phyloP scores from a whole-genome alignment of 805 yeast species.

The Aciculoconidium aculeatum region DNA sequence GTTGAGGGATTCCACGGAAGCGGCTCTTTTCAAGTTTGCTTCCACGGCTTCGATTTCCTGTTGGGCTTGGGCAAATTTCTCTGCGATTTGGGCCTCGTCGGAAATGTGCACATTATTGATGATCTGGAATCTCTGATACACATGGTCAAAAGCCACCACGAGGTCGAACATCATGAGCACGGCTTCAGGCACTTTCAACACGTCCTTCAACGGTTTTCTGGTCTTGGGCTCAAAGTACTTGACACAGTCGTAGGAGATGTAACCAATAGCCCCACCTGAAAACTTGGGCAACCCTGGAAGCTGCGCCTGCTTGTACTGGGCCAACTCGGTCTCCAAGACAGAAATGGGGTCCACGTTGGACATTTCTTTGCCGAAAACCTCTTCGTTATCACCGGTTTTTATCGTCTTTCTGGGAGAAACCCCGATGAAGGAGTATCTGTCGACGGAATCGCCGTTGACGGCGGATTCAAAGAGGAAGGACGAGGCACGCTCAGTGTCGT shows the following conservation, averaged over 20 bases:
- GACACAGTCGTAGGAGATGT: constrained; percentile 93
- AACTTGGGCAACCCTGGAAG: constrained; percentile 78
- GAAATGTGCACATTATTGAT: constrained; percentile 66
- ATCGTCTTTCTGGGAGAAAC: constrained; percentile 76
- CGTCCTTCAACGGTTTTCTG: constrained; percentile 66
- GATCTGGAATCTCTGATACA: constrained; percentile 86
- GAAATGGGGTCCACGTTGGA: constrained; percentile 73
- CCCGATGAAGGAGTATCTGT: constrained; percentile 89
- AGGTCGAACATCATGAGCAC: constrained; percentile 87
- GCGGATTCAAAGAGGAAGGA: constrained; percentile 89
- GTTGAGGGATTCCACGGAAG: constrained; percentile 41
- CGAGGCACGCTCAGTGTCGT: constrained; percentile 45
- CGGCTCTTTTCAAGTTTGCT: constrained; percentile 38
- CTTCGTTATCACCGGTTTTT: constrained; percentile 66
- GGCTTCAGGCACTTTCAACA: constrained; percentile 83
- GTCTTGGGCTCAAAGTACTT: constrained; percentile 95
- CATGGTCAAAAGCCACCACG: constrained; percentile 89
- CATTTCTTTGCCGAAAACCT: constrained; percentile 17
- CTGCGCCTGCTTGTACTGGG: constrained; percentile 58
- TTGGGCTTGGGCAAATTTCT: constrained; percentile 49
- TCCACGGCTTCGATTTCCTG: constrained; percentile 55
- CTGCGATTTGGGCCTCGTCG: constrained; percentile 20
- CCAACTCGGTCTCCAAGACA: constrained; percentile 69
- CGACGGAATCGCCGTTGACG: constrained; percentile 80
- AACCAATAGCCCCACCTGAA: constrained; percentile 96